Conservation (phyloP, 164 flowering plant genomes). For the Dillenia suffruticosa region DNA sequence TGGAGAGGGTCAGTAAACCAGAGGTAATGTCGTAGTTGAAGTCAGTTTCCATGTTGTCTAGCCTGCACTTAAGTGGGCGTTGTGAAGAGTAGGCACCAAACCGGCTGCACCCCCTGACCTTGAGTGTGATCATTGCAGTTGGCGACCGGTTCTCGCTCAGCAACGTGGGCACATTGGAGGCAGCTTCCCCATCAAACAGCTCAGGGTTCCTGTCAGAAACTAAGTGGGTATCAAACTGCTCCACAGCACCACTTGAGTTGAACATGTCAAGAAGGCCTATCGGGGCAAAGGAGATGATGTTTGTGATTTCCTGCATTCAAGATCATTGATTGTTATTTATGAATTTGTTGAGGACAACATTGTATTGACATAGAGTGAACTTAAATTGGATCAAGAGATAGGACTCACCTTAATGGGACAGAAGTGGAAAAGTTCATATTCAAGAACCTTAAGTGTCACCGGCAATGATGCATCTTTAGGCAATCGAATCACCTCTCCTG, state of each 20-base stretch:
- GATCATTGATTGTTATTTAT: background rate
- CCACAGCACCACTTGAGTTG: constrained; percentile 78
- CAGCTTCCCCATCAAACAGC: constrained; percentile 39
- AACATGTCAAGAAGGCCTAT: constrained; percentile 92
- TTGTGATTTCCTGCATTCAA: constrained; percentile 51
- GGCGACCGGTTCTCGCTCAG: constrained; percentile 35
- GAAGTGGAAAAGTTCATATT: constrained; percentile 80
- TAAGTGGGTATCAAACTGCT: constrained; percentile 39
- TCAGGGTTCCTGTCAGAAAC: constrained; percentile 30
- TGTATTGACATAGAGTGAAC: background rate
- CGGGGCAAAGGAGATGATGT: constrained; percentile 67
- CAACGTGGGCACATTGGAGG: constrained; percentile 24
- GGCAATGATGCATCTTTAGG: constrained; percentile 78
- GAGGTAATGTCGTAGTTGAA: constrained; percentile 44
- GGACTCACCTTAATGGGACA: constrained; percentile 70
- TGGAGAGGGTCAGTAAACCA: constrained; percentile 49
- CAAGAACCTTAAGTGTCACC: constrained; percentile 78
- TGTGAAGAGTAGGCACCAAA: constrained; percentile 85
- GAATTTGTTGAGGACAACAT: background rate
- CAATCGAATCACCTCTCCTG: constrained; percentile 70
- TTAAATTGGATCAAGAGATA: background rate
- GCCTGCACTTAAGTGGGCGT: constrained; percentile 59
- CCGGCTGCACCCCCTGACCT: constrained; percentile 70
- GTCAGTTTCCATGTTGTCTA: constrained; percentile 34
- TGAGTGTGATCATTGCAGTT: constrained; percentile 46